phyloP scores from a whole-genome alignment of 129 eudicot species.

The Helianthus tuberosus region DNA sequence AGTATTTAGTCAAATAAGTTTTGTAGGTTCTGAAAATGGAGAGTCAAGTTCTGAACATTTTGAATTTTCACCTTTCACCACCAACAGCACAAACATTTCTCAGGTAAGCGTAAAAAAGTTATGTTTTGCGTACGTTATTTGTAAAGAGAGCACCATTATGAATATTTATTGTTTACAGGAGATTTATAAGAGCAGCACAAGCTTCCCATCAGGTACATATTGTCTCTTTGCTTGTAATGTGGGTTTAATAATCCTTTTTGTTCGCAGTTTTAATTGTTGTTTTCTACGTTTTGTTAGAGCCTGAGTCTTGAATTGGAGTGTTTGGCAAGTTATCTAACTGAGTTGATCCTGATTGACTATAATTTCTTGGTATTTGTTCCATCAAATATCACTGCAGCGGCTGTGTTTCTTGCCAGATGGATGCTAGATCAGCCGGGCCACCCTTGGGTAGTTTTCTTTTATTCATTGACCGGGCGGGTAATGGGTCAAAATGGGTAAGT shows the following conservation, averaged over 20 bases:
- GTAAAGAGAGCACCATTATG: constrained; percentile 9
- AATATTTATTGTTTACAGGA: constrained; percentile 42
- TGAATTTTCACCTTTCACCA: constrained; percentile 57
- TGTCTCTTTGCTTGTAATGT: background rate
- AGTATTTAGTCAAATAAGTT: constrained; percentile 22
- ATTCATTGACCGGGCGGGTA: background rate
- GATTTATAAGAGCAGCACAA: constrained; percentile 77
- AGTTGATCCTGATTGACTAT: constrained; percentile 60
- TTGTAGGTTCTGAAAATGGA: constrained; percentile 71
- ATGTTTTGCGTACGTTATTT: background rate
- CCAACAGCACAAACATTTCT: constrained; percentile 68
- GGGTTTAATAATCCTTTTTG: background rate
- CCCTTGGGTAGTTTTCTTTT: constrained; percentile 60
- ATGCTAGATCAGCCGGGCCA: constrained; percentile 62
- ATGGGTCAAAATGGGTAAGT: background rate
- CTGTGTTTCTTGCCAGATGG: constrained; percentile 80
- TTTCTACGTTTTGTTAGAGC: constrained; percentile 35
- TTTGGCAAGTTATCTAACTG: constrained; percentile 75
- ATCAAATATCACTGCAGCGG: constrained; percentile 70
- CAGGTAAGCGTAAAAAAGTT: constrained; percentile 36
- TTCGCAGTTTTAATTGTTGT: constrained; percentile 11
- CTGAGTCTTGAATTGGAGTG: constrained; percentile 54
- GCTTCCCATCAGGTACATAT: constrained; percentile 46
- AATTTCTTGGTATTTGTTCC: constrained; percentile 66
- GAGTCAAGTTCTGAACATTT: constrained; percentile 55